Evolutionary conservation across 345 rosid genomes (phyloP).

Genomic region (Populus simonii): DNA sequence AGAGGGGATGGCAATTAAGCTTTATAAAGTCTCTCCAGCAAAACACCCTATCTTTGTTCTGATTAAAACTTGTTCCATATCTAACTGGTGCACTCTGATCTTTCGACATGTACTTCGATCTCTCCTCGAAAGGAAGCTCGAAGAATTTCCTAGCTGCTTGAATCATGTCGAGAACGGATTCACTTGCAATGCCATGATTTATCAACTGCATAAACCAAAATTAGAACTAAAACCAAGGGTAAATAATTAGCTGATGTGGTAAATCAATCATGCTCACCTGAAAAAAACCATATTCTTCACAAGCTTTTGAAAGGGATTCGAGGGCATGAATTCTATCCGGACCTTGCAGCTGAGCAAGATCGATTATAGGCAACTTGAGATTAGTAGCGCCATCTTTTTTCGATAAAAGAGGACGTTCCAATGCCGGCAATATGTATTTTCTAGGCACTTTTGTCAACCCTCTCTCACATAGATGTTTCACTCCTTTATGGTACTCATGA

Average conservation of each 20-base stretch:
- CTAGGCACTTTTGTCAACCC: conserved; percentile 31
- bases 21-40: conserved; percentile 49
- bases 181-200: conserved; percentile 30
- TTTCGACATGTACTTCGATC: conserved; percentile 38
- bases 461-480: conserved; percentile 23
- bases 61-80: conserved; percentile 44
- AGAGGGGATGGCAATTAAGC: conserved; percentile 36
- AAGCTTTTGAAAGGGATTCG: conserved; percentile 31
- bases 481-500: conserved; percentile 34
- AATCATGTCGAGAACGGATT: conserved; percentile 16
- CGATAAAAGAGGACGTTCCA: conserved; percentile 23
- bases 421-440: conserved; percentile 31
- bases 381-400: not conserved
- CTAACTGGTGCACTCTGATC: conserved; percentile 32
- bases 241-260: not conserved
- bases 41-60: conserved; percentile 32
- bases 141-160: conserved; percentile 27
- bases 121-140: conserved; percentile 38
- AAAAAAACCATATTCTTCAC: conserved; percentile 38
- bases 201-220: conserved; percentile 25
- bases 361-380: conserved; percentile 31
- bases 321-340: conserved; percentile 23
- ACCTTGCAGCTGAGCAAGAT: conserved; percentile 30
- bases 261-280: conserved; percentile 17
- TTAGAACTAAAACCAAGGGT: not conserved